Evolutionary conservation across 352 stramenopile genomes (phyloP).

Genomic region (Globisporangium spiculum): DNA sequence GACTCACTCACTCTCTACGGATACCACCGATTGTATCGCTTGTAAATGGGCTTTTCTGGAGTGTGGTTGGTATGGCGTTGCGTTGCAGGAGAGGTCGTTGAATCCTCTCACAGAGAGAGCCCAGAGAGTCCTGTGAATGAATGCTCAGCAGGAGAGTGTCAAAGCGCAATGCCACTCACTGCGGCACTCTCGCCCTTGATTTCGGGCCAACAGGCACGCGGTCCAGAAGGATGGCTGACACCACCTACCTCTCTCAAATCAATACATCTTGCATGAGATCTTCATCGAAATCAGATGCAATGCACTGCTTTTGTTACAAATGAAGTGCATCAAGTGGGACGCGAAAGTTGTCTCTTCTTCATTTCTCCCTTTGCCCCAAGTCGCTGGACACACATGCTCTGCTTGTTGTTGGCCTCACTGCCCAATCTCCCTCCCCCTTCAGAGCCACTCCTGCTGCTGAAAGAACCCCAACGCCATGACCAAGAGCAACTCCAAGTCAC

Average conservation of each 20-base stretch:
- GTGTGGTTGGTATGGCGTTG: too few species aligned
- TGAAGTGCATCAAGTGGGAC: neutral
- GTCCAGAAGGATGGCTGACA: neutral
- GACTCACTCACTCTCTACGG: too few species aligned
- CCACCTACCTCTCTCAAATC: neutral
- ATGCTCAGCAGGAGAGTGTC: too few species aligned
- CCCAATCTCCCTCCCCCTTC: neutral
- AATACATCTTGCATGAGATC: neutral
- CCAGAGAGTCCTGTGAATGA: too few species aligned
- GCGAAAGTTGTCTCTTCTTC: neutral
- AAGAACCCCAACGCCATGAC: neutral
- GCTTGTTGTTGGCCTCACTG: neutral
- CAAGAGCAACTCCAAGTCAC: constrained; percentile 8
- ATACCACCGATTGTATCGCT: too few species aligned
- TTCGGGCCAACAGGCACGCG: neutral
- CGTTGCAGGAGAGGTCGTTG: too few species aligned
- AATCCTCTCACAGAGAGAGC: too few species aligned
- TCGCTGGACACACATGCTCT: too few species aligned
- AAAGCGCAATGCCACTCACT: neutral
- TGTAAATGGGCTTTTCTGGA: too few species aligned
- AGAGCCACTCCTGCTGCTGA: neutral
- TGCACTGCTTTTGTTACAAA: neutral
- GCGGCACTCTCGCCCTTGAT: neutral
- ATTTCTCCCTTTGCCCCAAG: neutral
- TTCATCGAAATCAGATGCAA: neutral